A percentile compares a stretch with the other conserved stretches of the same genome.
Evolutionary conservation across 2,329 filamentous ascomycete genomes (phyloP).

Genomic region (Rhynchosporium secalis): DNA sequence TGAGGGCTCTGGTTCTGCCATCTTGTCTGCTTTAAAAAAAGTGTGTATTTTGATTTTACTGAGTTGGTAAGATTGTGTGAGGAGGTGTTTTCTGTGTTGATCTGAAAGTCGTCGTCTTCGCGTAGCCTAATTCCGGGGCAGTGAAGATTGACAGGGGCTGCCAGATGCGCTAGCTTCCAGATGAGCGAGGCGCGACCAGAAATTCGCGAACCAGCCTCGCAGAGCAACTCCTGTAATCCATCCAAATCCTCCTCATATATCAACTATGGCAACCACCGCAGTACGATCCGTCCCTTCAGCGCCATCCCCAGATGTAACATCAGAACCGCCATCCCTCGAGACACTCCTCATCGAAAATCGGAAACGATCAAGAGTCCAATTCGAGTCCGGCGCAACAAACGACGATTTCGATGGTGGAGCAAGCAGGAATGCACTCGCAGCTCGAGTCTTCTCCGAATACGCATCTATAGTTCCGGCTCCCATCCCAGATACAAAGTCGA

Average conservation of each 20-base stretch:
- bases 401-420: constrained; percentile 33
- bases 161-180: constrained; percentile 7
- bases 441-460: constrained; percentile 61
- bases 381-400: constrained; percentile 36
- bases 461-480: constrained; percentile 16
- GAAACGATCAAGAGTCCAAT: constrained; percentile 45
- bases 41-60: neutral
- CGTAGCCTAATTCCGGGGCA: constrained; percentile 13
- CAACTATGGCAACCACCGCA: constrained; percentile 18
- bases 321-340: constrained; percentile 39
- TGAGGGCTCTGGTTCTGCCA: constrained; percentile 43
- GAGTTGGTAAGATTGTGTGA: neutral
- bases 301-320: constrained; percentile 4
- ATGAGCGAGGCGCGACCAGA: constrained; percentile 7
- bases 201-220: constrained; percentile 14
- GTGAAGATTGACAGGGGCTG: constrained; percentile 1
- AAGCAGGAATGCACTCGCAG: constrained; percentile 34
- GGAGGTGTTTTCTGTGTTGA: constrained; percentile 3
- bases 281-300: neutral
- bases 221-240: constrained; percentile 9
- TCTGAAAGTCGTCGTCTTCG: constrained; percentile 16
- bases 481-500: constrained; percentile 14
- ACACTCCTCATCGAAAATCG: constrained; percentile 46
- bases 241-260: neutral
- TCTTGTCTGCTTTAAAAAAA: constrained; percentile 1